Percentiles rank a stretch among this genome's conserved stretches.
These are phyloP conservation scores for Termitomyces sp. DNA, from an alignment of 768 basidiomycete genomes.

Conservation along the genomic window DNA sequence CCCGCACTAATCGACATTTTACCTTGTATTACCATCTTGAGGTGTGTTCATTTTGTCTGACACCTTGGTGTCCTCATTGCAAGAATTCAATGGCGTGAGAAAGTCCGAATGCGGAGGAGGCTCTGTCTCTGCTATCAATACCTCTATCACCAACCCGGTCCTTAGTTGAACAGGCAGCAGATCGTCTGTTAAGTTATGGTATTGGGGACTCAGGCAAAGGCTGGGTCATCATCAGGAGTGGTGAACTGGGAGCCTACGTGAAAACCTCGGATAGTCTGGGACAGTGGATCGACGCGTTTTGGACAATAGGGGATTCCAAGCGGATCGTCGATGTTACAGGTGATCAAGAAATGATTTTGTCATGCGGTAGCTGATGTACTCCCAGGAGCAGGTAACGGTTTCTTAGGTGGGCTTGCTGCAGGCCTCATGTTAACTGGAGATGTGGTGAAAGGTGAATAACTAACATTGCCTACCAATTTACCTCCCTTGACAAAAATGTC, in stretches of 20 bases:
- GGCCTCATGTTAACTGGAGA: constrained; percentile 55
- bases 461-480: constrained; percentile 4
- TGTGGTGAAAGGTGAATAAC: constrained; percentile 54
- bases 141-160: constrained; percentile 40
- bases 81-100: background rate
- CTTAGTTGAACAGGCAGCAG: constrained; percentile 63
- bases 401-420: constrained; percentile 79
- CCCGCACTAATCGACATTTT: constrained; percentile 58
- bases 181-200: constrained; percentile 53
- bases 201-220: constrained; percentile 46
- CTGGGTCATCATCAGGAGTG: constrained; percentile 71
- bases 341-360: constrained; percentile 18
- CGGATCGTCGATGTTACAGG: constrained; percentile 82
- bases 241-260: constrained; percentile 65
- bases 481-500: background rate
- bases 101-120: constrained; percentile 88
- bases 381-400: constrained; percentile 85
- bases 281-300: constrained; percentile 73
- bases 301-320: constrained; percentile 39
- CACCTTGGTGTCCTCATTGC: background rate
- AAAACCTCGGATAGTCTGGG: constrained; percentile 30
- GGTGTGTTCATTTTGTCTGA: constrained; percentile 30
- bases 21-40: constrained; percentile 58
- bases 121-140: constrained; percentile 57
- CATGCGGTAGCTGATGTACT: background rate